A percentile compares a stretch with the other conserved stretches of the same genome.
These are phyloP conservation scores for Tulasnella sp. DNA, from an alignment of 768 basidiomycete genomes.

Conservation along the genomic window DNA sequence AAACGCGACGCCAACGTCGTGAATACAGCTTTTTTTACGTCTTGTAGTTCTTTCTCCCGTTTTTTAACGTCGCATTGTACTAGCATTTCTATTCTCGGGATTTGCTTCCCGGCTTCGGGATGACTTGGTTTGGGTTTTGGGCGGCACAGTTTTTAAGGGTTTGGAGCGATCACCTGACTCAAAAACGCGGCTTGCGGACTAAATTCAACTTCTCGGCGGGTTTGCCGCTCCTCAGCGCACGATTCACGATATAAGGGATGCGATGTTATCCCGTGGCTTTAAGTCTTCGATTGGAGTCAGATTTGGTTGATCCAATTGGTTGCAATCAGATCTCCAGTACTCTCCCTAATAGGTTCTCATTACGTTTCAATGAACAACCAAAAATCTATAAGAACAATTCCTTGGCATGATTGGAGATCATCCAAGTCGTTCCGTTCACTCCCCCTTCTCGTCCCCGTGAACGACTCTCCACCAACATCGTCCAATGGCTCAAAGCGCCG, in stretches of 20 bases:
- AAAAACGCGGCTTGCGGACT: too few relatives aligned
- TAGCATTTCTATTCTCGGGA: background rate
- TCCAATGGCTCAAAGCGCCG: slow-evolving; percentile 7
- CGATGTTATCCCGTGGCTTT: background rate
- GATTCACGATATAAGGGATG: background rate
- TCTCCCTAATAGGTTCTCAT: too few relatives aligned
- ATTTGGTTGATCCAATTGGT: background rate
- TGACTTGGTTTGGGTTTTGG: too few relatives aligned
- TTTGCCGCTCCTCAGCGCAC: background rate
- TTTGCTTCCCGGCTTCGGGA: background rate
- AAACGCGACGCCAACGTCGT: too few relatives aligned
- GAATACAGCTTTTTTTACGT: too few relatives aligned
- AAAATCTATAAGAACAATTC: too few relatives aligned
- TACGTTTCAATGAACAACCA: too few relatives aligned
- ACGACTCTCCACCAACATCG: background rate
- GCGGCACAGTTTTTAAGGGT: background rate
- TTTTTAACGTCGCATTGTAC: background rate
- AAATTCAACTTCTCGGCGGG: background rate
- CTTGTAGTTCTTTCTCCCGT: background rate
- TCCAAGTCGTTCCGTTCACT: background rate
- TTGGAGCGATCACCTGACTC: too few relatives aligned
- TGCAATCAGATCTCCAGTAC: background rate
- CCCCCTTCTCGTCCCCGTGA: background rate
- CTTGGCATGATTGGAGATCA: background rate
- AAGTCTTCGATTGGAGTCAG: background rate